Evolutionary conservation across 2,329 filamentous ascomycete genomes (phyloP), one percentile per base, ranked within the genome.

Genomic region (Lasiodiplodia gonubiensis): DNA sequence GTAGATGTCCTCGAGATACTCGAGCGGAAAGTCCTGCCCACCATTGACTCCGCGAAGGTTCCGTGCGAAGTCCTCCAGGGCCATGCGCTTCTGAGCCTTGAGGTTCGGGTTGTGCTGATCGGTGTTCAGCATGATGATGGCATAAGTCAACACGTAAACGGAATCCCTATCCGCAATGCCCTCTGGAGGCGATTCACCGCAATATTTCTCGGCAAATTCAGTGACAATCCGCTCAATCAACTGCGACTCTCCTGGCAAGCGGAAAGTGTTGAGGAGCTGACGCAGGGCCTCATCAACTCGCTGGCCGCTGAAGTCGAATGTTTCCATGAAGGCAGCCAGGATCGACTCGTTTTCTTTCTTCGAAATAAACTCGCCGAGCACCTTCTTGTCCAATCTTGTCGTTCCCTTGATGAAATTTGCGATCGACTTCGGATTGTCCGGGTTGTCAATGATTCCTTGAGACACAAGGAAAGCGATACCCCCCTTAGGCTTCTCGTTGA

Each of bases 51-150:
- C 94, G 49, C 94, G 88, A n/a, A 99, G 81, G 75, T 99, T 98
- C 70, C 88, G 90, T 0, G 92, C 86, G 77, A 99, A 99, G 72
- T 94, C 91, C 66, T 88, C 85, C 51, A 90, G 85, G 1, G 89
- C 89, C 95, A 99, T 99, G 49, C 94, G 92, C 74, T 91, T 92
- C 72, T 89, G 84, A 1, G 85, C 80, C 72, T 88, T 93, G 70
- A 98, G 80, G 72, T 97, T 98, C 0, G 93, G 94, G 74, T 97
- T 99, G 78, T 98, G 95, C 74, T 96, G 91, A 76, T 99, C 95
- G 0, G 94, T 97, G 75, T 99, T 99, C 67, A 99, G 83, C 88
- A 99, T 93, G 78, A 99, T 97, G 74, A 97, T 96, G 46, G 94
- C 95, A 76, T 99, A 99, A 0, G 92, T 94, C 63, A 99, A 83